Conservation (phyloP, 805 yeast genomes). For the Kluyveromyces dobzhanskii region DNA sequence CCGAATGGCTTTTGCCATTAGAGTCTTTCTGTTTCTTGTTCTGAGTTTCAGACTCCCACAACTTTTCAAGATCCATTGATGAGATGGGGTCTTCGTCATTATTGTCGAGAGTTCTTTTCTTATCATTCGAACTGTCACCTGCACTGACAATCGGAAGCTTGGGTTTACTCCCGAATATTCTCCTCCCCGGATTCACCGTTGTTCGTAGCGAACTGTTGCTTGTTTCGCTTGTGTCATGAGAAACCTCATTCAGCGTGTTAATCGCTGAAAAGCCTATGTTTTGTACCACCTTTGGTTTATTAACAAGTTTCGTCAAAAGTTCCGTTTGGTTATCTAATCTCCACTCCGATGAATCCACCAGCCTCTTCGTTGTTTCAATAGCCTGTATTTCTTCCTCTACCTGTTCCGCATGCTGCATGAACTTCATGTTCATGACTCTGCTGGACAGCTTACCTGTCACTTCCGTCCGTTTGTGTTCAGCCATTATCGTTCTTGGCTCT, state of each 20-base stretch:
- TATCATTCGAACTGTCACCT: neutral
- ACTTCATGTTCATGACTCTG: constrained; percentile 80
- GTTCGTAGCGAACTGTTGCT: constrained; percentile 11
- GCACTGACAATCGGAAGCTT: neutral
- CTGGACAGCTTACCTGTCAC: constrained; percentile 41
- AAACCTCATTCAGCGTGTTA: constrained; percentile 13
- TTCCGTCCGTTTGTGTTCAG: neutral
- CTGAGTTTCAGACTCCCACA: constrained; percentile 14
- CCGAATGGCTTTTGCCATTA: neutral
- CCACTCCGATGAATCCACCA: constrained; percentile 36
- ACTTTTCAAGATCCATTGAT: constrained; percentile 19
- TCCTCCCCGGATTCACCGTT: constrained; percentile 16
- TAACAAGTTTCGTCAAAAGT: neutral
- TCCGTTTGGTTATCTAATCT: constrained; percentile 17
- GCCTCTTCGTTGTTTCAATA: constrained; percentile 31
- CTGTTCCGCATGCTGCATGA: constrained; percentile 43
- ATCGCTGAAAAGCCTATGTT: constrained; percentile 16
- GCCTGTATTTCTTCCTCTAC: constrained; percentile 27
- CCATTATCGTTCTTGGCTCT: neutral
- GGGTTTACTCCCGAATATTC: constrained; percentile 2
- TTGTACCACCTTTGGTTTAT: neutral
- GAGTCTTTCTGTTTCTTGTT: constrained; percentile 7
- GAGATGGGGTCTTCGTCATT: constrained; percentile 7
- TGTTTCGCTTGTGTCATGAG: neutral
- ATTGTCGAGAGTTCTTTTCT: constrained; percentile 1